Conservation (phyloP, 2,329 filamentous ascomycete species). For the Monilinia fructigena region DNA sequence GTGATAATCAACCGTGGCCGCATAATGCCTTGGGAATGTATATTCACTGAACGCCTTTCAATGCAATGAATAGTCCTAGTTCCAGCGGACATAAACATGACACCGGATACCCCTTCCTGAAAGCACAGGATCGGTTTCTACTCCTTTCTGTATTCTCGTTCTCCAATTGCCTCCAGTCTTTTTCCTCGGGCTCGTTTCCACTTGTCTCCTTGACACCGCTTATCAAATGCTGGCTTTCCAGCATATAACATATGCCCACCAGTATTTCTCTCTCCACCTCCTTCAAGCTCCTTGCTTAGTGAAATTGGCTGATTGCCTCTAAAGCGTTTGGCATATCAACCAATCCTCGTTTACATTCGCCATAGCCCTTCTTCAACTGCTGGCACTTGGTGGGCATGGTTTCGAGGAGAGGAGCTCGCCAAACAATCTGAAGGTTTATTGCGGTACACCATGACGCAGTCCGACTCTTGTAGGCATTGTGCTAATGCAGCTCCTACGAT, state of each 20-base stretch:
- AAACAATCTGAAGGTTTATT: conserved; percentile 87
- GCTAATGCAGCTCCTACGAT: conserved; percentile 83
- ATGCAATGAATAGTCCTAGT: background rate
- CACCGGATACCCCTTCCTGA: background rate
- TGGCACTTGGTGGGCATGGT: conserved; percentile 84
- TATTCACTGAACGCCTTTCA: conserved; percentile 2
- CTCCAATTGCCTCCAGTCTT: conserved; percentile 64
- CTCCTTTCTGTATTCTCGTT: conserved; percentile 57
- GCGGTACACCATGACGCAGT: conserved; percentile 92
- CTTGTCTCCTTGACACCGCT: conserved; percentile 63
- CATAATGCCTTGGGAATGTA: background rate
- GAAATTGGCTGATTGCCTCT: conserved; percentile 86
- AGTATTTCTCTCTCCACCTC: conserved; percentile 44
- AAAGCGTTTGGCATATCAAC: conserved; percentile 98
- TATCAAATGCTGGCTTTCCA: conserved; percentile 68
- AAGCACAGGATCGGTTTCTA: background rate
- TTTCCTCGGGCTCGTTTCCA: conserved; percentile 61
- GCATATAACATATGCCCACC: conserved; percentile 72
- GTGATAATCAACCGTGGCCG: conserved; percentile 9
- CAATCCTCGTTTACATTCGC: conserved; percentile 93
- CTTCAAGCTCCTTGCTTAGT: conserved; percentile 60
- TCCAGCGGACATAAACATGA: background rate
- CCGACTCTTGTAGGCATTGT: conserved; percentile 90
- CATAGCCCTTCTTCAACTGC: conserved; percentile 88
- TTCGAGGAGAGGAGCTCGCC: conserved; percentile 72